A percentile compares a stretch with the other conserved stretches of the same genome.
phyloP scores from a whole-genome alignment of 768 basidiomycete species.

The Rossbeevera mucosa region DNA sequence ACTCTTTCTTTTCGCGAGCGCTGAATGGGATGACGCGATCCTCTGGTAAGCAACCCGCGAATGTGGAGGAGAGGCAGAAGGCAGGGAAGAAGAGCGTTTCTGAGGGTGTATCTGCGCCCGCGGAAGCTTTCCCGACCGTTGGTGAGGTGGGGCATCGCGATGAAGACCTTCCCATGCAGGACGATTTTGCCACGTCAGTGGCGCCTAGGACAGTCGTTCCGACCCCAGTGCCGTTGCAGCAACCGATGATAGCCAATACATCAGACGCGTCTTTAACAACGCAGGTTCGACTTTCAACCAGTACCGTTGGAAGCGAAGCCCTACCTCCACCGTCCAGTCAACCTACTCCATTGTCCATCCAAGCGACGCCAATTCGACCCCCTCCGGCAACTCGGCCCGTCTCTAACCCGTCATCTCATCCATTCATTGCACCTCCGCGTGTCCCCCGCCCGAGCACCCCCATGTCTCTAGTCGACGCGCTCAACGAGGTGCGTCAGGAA shows the following conservation, averaged over 20 bases:
- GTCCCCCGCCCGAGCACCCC: conserved; percentile 10
- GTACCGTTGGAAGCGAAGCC: neutral
- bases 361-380: neutral
- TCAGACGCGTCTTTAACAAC: neutral
- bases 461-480: conserved; percentile 17
- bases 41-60: neutral
- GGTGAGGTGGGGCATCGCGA: neutral
- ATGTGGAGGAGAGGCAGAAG: neutral
- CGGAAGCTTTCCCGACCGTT: neutral
- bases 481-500: conserved; percentile 16
- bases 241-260: neutral
- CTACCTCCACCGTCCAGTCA: neutral
- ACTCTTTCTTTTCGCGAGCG: conserved; percentile 25
- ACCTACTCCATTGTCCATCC: neutral
- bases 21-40: conserved; percentile 1
- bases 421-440: conserved; percentile 23
- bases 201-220: neutral
- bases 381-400: conserved; percentile 4
- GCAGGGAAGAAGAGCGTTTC: neutral
- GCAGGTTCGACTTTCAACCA: neutral
- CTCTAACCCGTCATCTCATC: conserved; percentile 2
- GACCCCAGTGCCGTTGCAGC: neutral
- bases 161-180: conserved; percentile 7
- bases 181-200: neutral
- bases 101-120: neutral